Conservation (phyloP, 805 yeast species). For the Kodamaea neixiangensis region DNA sequence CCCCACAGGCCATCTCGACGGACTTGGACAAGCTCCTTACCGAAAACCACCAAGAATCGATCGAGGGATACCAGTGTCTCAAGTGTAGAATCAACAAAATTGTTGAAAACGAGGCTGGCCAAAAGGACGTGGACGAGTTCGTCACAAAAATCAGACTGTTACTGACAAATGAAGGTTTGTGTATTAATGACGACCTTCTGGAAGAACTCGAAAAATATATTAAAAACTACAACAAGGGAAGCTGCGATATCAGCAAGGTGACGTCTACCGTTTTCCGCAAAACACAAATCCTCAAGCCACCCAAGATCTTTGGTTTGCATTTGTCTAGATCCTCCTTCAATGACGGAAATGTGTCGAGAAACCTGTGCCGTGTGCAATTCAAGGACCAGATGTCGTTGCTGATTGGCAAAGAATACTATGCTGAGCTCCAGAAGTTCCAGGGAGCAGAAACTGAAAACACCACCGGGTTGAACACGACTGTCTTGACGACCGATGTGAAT, state of each 20-base stretch:
- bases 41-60: slow-evolving; percentile 62
- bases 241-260: slow-evolving; percentile 46
- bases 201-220: slow-evolving; percentile 50
- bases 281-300: slow-evolving; percentile 62
- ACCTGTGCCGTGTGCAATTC: slow-evolving; percentile 70
- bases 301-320: slow-evolving; percentile 76
- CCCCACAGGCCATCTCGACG: slow-evolving; percentile 58
- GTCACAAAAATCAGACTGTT: slow-evolving; percentile 33
- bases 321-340: slow-evolving; percentile 79
- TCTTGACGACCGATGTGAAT: slow-evolving; percentile 27
- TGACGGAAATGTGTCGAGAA: slow-evolving; percentile 68
- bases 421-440: slow-evolving; percentile 38
- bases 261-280: slow-evolving; percentile 69
- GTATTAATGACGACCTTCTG: slow-evolving; percentile 68
- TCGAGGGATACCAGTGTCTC: slow-evolving; percentile 79
- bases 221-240: slow-evolving; percentile 45
- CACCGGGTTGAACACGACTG: slow-evolving; percentile 11
- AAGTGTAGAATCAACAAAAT: slow-evolving; percentile 55
- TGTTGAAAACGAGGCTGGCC: slow-evolving; percentile 27
- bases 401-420: slow-evolving; percentile 46
- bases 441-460: slow-evolving; percentile 16
- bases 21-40: slow-evolving; percentile 55
- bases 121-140: slow-evolving; percentile 25
- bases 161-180: slow-evolving; percentile 23
- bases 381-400: slow-evolving; percentile 54